Evolutionary conservation across 2,329 filamentous ascomycete genomes (phyloP), one percentile per base, ranked within the genome.

Genomic region (Rhexocercosporidium sp.): DNA sequence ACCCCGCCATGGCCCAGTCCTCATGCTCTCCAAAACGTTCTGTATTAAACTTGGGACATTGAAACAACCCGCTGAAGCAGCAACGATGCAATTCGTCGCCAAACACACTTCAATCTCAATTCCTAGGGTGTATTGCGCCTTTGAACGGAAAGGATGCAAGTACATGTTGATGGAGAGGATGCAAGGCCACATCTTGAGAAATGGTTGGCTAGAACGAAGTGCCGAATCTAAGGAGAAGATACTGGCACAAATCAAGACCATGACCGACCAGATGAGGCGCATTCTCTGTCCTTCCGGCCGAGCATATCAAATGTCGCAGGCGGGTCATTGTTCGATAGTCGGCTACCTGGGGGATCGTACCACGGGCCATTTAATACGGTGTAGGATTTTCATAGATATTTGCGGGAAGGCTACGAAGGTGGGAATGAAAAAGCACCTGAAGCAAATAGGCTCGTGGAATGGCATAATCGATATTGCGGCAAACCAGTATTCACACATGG

Each of bases 131-230:
- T 65, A 75, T 37, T 81, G 77, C 68, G 73, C 78, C 34, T 82
- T 81, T 71, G 73, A 66, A 27, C 74, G 62, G 59, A 69, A 69
- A 31, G 73, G 69, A 5, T 29, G 16, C 34, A 78, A 76, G 2
- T 82, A 81, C 60, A 80, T 81, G 53, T 69, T 79, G 51, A 82
- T 81, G 78, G 75, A 80, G 71, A 76, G 76, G 63, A 78, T 81
- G 22, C 68, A 78, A 34, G 79, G 79, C n/a, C 70, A 78, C 3
- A 78, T 77, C 7, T 74, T 81, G 66, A 72, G 74, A 37, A 65
- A 34, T 16, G 70, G 67, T 22, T 81, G 78, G 79, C 62, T 75
- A 1, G 65, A 68, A 54, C 72, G 75, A 59, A 76, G 70, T 62
- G 71, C 76, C 27, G 68, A 78, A 27, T 79, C 74, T 7, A 78